A percentile compares a stretch with the other conserved stretches of the same genome.
phyloP scores from a whole-genome alignment of 345 rosid genomes.

The Ceriops decandra region DNA sequence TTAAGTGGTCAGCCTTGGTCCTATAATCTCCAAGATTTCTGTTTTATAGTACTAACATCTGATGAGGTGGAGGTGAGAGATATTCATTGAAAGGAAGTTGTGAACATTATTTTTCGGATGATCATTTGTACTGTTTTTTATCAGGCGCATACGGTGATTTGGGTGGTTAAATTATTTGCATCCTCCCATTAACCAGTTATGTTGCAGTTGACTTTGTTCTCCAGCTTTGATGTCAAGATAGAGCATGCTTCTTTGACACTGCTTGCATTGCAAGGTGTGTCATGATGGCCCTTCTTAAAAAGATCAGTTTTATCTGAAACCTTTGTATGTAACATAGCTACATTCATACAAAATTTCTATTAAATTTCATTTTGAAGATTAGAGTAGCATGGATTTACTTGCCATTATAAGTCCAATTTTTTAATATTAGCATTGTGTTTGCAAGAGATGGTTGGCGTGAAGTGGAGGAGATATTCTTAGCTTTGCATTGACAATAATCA shows the following conservation, averaged over 20 bases:
- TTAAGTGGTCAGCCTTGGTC: slow-evolving; percentile 15
- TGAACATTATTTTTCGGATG: slow-evolving; percentile 60
- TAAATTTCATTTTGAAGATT: slow-evolving; percentile 28
- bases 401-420: slow-evolving; percentile 14
- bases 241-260: slow-evolving; percentile 49
- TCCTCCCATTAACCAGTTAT: slow-evolving; percentile 42
- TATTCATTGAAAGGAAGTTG: slow-evolving; percentile 61
- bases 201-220: slow-evolving; percentile 55
- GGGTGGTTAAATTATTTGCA: slow-evolving; percentile 51
- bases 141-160: slow-evolving; percentile 50
- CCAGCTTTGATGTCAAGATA: slow-evolving; percentile 42
- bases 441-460: slow-evolving; percentile 84
- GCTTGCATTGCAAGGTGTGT: slow-evolving; percentile 88
- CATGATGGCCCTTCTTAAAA: slow-evolving; percentile 44
- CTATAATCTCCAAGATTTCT: slow-evolving; percentile 26
- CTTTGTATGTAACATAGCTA: slow-evolving; percentile 68
- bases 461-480: slow-evolving; percentile 69
- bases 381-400: slow-evolving; percentile 27
- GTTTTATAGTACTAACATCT: slow-evolving; percentile 19
- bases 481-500: slow-evolving; percentile 54
- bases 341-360: slow-evolving; percentile 38
- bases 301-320: slow-evolving; percentile 57
- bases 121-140: slow-evolving; percentile 58
- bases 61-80: slow-evolving; percentile 59
- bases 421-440: slow-evolving; percentile 81